Percentiles rank a stretch among this genome's conserved stretches.
These are phyloP conservation scores for Fusarium albosuccineum DNA, from an alignment of 2,329 filamentous ascomycete genomes.

Conservation along the genomic window DNA sequence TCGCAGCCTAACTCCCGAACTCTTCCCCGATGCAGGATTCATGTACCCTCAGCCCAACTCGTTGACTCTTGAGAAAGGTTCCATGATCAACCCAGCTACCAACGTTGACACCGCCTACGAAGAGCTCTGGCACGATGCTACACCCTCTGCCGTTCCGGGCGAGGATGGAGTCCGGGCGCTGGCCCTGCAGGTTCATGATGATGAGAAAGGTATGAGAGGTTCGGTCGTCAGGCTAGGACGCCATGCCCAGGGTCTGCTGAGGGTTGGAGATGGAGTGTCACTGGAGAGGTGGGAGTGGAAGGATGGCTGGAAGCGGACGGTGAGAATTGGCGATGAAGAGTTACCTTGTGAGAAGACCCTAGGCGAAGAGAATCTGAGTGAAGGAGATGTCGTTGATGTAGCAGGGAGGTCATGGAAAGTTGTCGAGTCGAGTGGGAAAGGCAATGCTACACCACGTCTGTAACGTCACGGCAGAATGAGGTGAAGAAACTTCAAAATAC, in stretches of 20 bases:
- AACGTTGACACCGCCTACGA: slow-evolving; percentile 69
- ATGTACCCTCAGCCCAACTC: slow-evolving; percentile 61
- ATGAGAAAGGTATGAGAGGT: slow-evolving; percentile 54
- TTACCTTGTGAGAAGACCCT: slow-evolving; percentile 52
- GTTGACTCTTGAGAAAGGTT: slow-evolving; percentile 67
- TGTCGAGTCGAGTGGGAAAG: slow-evolving; percentile 44
- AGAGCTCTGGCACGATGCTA: slow-evolving; percentile 72
- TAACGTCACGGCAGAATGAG: not conserved
- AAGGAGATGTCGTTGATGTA: slow-evolving; percentile 38
- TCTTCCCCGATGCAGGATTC: slow-evolving; percentile 66
- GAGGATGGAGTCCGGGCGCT: slow-evolving; percentile 4
- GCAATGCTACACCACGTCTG: not conserved
- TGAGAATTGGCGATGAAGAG: slow-evolving; percentile 50
- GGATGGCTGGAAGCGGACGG: slow-evolving; percentile 52
- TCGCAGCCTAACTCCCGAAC: slow-evolving; percentile 55
- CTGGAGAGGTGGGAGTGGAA: slow-evolving; percentile 69
- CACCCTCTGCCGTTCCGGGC: slow-evolving; percentile 43
- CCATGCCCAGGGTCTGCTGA: slow-evolving; percentile 68
- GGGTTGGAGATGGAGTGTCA: slow-evolving; percentile 56
- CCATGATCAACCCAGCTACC: slow-evolving; percentile 70
- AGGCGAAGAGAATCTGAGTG: slow-evolving; percentile 21
- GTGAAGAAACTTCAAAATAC: not conserved
- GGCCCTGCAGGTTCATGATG: slow-evolving; percentile 29
- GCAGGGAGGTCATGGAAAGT: slow-evolving; percentile 51
- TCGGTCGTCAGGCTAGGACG: slow-evolving; percentile 66